A percentile compares a stretch with the other conserved stretches of the same genome.
Conservation (phyloP, 192 early-diverging fungal genomes). For the Coemansia sp. region DNA sequence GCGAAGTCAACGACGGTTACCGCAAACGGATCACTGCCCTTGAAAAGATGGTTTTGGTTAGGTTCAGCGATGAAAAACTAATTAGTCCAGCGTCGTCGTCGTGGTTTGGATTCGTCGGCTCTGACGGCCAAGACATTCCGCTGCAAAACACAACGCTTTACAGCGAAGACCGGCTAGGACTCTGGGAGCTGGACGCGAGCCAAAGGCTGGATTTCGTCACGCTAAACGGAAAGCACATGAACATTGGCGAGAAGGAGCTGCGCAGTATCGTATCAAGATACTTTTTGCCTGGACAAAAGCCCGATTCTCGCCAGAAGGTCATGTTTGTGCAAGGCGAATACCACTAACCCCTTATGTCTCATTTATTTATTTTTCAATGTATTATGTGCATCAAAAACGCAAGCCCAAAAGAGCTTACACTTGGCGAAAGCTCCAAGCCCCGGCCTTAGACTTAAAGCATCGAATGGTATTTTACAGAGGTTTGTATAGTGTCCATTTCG, state of each 20-base stretch:
- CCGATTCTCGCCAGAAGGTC: not conserved
- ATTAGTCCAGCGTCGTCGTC: constrained; percentile 68
- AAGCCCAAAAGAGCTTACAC: too few species aligned
- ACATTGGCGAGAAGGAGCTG: constrained; percentile 28
- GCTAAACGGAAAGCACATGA: constrained; percentile 46
- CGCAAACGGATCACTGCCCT: constrained; percentile 60
- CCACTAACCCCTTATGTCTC: too few species aligned
- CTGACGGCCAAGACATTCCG: constrained; percentile 54
- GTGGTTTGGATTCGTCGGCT: constrained; percentile 76
- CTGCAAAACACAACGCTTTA: constrained; percentile 65
- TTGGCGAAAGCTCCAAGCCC: not conserved
- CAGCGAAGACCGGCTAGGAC: constrained; percentile 71
- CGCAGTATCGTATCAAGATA: constrained; percentile 31
- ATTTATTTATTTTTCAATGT: too few species aligned
- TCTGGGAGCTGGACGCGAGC: constrained; percentile 59
- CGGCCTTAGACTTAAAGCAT: not conserved
- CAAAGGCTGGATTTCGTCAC: constrained; percentile 34
- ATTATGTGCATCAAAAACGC: not conserved
- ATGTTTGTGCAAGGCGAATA: constrained; percentile 3
- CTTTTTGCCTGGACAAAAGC: constrained; percentile 14
- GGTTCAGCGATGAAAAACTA: constrained; percentile 77
- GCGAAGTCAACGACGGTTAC: constrained; percentile 63
- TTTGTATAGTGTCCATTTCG: constrained; percentile 1
- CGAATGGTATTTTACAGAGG: not conserved
- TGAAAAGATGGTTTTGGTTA: constrained; percentile 80